A percentile compares a stretch with the other conserved stretches of the same genome.
Conservation (phyloP, 805 yeast genomes). For the Hanseniaspora jakobsenii region DNA sequence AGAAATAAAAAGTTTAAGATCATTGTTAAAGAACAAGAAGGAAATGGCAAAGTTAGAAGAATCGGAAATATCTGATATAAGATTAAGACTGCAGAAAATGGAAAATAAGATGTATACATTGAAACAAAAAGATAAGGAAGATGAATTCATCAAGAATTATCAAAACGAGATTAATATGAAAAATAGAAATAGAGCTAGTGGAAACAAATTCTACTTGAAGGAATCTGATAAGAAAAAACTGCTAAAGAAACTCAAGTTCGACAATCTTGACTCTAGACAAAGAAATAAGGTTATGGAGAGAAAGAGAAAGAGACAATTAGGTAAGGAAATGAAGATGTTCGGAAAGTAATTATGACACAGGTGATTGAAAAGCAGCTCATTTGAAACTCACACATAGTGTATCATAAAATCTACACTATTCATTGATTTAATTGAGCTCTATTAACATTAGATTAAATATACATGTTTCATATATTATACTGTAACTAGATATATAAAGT, state of each 20-base stretch:
- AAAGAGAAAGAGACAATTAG: conserved; percentile 73
- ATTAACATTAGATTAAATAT: too few relatives aligned
- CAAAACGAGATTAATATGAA: conserved; percentile 36
- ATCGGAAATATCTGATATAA: conserved; percentile 41
- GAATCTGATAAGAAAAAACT: conserved; percentile 60
- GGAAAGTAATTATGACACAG: conserved; percentile 23
- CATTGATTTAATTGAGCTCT: too few relatives aligned
- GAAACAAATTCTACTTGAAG: conserved; percentile 48
- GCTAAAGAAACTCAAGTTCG: conserved; percentile 66
- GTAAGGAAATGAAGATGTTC: conserved; percentile 57
- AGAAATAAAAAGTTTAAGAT: conserved; percentile 54
- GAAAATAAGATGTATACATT: conserved; percentile 56
- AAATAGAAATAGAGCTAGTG: conserved; percentile 36
- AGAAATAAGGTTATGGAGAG: conserved; percentile 75
- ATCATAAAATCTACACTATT: too few relatives aligned
- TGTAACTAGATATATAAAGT: too few relatives aligned
- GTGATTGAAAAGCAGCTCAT: too few relatives aligned
- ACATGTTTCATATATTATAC: too few relatives aligned
- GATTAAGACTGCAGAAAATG: conserved; percentile 48
- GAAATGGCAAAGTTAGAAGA: conserved; percentile 33
- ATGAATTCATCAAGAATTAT: conserved; percentile 49
- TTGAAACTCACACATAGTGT: too few relatives aligned
- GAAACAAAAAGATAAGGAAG: conserved; percentile 63
- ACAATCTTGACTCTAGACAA: conserved; percentile 55
- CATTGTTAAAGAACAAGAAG: conserved; percentile 42